A percentile compares a stretch with the other conserved stretches of the same genome.
phyloP scores from a whole-genome alignment of 345 rosid species.

The Cardamine occulta region DNA sequence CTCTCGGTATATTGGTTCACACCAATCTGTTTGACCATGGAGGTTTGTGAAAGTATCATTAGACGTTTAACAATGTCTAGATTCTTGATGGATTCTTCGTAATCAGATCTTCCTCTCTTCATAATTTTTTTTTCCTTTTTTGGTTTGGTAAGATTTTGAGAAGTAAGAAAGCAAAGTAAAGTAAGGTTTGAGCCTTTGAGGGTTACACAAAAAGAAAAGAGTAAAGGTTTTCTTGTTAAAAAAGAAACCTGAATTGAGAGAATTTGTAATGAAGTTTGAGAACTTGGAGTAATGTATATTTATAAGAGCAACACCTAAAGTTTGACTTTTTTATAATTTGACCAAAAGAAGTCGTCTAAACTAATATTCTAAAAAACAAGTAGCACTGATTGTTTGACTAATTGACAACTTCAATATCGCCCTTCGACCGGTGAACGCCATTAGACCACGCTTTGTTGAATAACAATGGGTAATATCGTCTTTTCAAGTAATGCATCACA shows the following conservation, averaged over 20 bases:
- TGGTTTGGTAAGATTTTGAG: slow-evolving; percentile 20
- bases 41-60: slow-evolving; percentile 50
- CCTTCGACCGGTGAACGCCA: slow-evolving; percentile 18
- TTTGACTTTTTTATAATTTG: slow-evolving; percentile 31
- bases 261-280: slow-evolving; percentile 33
- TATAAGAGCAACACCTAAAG: slow-evolving; percentile 9
- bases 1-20: slow-evolving; percentile 23
- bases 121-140: slow-evolving; percentile 21
- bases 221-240: background rate
- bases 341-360: slow-evolving; percentile 41
- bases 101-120: slow-evolving; percentile 55
- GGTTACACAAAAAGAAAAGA: background rate
- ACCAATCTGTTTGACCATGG: slow-evolving; percentile 33
- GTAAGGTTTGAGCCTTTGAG: background rate
- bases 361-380: slow-evolving; percentile 31
- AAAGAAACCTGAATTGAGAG: background rate
- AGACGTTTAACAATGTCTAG: slow-evolving; percentile 56
- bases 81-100: slow-evolving; percentile 43
- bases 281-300: slow-evolving; percentile 16
- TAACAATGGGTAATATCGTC: slow-evolving; percentile 21
- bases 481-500: background rate
- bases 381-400: slow-evolving; percentile 41
- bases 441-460: slow-evolving; percentile 10
- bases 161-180: slow-evolving; percentile 14
- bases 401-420: slow-evolving; percentile 32